Base-by-base conservation (phyloP, 768 basidiomycete species). In the Mycena alexandri region DNA sequence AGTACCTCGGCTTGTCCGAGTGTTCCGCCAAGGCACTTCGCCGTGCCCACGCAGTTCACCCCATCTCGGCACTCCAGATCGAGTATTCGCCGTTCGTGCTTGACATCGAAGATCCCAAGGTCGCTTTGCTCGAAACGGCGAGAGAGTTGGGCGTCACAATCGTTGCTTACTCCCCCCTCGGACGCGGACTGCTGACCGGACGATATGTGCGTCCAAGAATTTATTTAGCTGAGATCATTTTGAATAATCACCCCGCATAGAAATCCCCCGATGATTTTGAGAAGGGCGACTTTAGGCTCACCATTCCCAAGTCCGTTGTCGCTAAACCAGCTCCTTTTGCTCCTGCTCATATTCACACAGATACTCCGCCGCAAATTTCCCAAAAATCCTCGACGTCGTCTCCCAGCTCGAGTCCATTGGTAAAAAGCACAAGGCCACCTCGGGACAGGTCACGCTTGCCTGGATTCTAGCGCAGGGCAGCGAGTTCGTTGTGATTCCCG, bases 1-100 rank as follows among this genome's bases (percentile, higher is more conserved):
- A 81, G 60, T 83, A 86, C 70, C 76, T 88, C 29, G 86, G 87
- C 3, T 75, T 88, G 19, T 88, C 84, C 7, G 87, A 89, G 66
- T 79, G 78, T 61, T 83, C 80, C 9, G 80, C 80, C 2, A 67
- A 70, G 2, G 82, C 83, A 11, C 74, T 88, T 33, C 83, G 84
- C 42, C 82, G 87, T 11, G 87, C 86, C 3, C 78, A 81, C 64
- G 81, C 82, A 5, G 80, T 85, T 8, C 82, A 84, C 58, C 83
- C 82, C 9, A 81, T 85, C 64, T 67, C 83, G 13, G 83, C 83
- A 2, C 63, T 84, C 10, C 81, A 86, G 64, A 78, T 84, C 55
- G 84, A 84, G 70, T 85, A 79, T 63, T 82, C 81, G 0, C 80
- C 83, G 0, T 82, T 84, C 68, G 77, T 77, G 12, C 79, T 86